Evolutionary conservation across 2,329 filamentous ascomycete species (phyloP).

Genomic region (Shiraia bambusicola): DNA sequence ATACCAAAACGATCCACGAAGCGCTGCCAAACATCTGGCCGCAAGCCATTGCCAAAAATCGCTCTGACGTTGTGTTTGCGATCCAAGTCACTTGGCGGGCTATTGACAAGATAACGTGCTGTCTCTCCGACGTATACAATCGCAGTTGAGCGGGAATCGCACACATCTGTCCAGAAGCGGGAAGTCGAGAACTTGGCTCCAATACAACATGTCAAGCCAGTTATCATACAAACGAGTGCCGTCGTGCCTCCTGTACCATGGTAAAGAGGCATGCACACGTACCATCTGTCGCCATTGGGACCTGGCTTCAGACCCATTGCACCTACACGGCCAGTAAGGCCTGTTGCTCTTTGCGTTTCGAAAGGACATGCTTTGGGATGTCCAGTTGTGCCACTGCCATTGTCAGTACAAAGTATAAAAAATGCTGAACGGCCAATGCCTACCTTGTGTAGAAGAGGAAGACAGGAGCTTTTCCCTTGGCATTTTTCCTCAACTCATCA

Average conservation of each 20-base stretch:
- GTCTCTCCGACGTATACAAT: slow-evolving; percentile 81
- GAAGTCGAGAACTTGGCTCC: slow-evolving; percentile 68
- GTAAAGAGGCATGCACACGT: slow-evolving; percentile 76
- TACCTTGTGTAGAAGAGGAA: slow-evolving; percentile 70
- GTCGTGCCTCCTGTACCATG: slow-evolving; percentile 71
- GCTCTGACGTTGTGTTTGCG: slow-evolving; percentile 58
- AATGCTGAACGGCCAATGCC: slow-evolving; percentile 8
- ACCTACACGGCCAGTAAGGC: slow-evolving; percentile 40
- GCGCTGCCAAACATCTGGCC: slow-evolving; percentile 67
- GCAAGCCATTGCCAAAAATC: slow-evolving; percentile 68
- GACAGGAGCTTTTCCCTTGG: slow-evolving; percentile 58
- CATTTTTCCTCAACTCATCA: slow-evolving; percentile 56
- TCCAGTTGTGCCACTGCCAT: slow-evolving; percentile 68
- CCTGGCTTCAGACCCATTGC: slow-evolving; percentile 43
- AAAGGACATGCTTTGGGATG: slow-evolving; percentile 71
- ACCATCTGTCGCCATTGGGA: slow-evolving; percentile 62
- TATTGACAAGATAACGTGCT: slow-evolving; percentile 70
- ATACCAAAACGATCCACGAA: slow-evolving; percentile 67
- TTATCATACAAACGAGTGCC: slow-evolving; percentile 57
- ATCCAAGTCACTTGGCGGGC: slow-evolving; percentile 64
- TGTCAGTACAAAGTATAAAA: slow-evolving; percentile 8
- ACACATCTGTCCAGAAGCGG: slow-evolving; percentile 71
- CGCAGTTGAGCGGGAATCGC: slow-evolving; percentile 66
- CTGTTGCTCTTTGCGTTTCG: slow-evolving; percentile 53
- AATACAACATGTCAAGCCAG: slow-evolving; percentile 61